Conservation (phyloP, 2,329 filamentous ascomycete species). For the Stachybotrys echinatus region DNA sequence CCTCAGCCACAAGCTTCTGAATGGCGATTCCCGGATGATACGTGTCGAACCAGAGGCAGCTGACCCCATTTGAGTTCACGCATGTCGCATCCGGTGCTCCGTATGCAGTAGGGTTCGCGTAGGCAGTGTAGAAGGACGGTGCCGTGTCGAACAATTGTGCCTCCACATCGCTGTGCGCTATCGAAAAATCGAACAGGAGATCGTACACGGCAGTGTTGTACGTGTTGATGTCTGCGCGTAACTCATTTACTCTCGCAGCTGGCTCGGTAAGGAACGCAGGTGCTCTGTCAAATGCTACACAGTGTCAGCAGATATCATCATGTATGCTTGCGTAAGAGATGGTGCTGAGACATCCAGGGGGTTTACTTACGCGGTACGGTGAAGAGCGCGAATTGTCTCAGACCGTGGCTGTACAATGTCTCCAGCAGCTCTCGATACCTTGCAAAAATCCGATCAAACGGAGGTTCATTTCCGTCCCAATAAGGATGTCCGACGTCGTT, state of each 20-base stretch:
- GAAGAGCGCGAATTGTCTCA: background rate
- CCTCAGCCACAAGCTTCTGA: background rate
- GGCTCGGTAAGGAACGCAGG: background rate
- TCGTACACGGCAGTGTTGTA: background rate
- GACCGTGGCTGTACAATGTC: background rate
- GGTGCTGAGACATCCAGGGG: background rate
- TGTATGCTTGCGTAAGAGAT: no score
- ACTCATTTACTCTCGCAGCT: background rate
- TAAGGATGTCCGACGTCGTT: slow-evolving; percentile 14
- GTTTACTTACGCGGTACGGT: slow-evolving; percentile 1
- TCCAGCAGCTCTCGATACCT: background rate
- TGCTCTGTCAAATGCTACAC: background rate
- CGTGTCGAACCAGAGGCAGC: slow-evolving; percentile 1
- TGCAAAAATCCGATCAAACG: slow-evolving; percentile 6
- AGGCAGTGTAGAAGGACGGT: background rate
- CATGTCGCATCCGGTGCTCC: slow-evolving; percentile 1
- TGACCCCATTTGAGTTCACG: background rate
- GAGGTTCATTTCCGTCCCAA: slow-evolving; percentile 10
- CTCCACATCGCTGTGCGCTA: background rate
- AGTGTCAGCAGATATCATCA: background rate
- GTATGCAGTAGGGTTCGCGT: background rate
- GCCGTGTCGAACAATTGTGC: background rate
- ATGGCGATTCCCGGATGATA: slow-evolving; percentile 1
- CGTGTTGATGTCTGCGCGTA: background rate
- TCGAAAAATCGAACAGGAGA: background rate